phyloP scores from a whole-genome alignment of 495 filamentous ascomycete genomes.

The Daldinia caldariorum region DNA sequence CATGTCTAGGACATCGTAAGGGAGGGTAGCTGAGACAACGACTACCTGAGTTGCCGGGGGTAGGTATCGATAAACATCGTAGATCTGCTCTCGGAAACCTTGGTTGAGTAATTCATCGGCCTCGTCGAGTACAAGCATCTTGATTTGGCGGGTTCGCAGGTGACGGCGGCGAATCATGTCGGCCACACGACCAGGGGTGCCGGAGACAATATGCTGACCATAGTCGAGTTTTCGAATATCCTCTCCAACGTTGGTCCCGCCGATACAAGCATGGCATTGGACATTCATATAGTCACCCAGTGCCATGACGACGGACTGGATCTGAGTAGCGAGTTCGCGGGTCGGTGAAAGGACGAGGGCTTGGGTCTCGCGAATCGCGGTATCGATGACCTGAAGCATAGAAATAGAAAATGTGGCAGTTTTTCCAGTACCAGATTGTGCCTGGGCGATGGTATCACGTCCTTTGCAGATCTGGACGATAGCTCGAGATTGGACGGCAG shows the following conservation, averaged over 20 bases:
- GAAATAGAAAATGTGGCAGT: slow-evolving; percentile 99
- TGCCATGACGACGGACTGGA: slow-evolving; percentile 96
- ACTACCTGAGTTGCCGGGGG: slow-evolving; percentile 97
- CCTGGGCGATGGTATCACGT: slow-evolving; percentile 97
- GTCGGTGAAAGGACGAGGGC: slow-evolving; percentile 97
- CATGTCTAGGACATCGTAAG: slow-evolving; percentile 98
- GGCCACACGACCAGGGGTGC: slow-evolving; percentile 93
- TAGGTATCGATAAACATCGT: slow-evolving; percentile 97
- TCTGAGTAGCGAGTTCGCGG: slow-evolving; percentile 96
- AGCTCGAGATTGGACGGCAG: slow-evolving; percentile 94
- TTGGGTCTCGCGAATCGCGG: slow-evolving; percentile 84
- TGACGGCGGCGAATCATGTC: slow-evolving; percentile 99
- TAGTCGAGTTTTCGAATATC: slow-evolving; percentile 98
- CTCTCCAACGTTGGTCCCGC: slow-evolving; percentile 95
- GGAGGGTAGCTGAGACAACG: slow-evolving; percentile 95
- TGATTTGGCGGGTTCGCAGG: slow-evolving; percentile 92
- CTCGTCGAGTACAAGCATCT: slow-evolving; percentile 99
- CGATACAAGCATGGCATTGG: slow-evolving; percentile 98
- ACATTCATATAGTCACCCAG: slow-evolving; percentile 99
- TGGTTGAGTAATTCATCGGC: slow-evolving; percentile 91
- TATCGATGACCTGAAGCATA: slow-evolving; percentile 93
- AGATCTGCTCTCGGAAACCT: slow-evolving; percentile 98
- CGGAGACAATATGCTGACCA: slow-evolving; percentile 95
- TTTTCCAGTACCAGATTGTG: slow-evolving; percentile 99
- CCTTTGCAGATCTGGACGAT: slow-evolving; percentile 99